Evolutionary conservation across 352 stramenopile species (phyloP).

Genomic region (Aphanomyces invadans): DNA sequence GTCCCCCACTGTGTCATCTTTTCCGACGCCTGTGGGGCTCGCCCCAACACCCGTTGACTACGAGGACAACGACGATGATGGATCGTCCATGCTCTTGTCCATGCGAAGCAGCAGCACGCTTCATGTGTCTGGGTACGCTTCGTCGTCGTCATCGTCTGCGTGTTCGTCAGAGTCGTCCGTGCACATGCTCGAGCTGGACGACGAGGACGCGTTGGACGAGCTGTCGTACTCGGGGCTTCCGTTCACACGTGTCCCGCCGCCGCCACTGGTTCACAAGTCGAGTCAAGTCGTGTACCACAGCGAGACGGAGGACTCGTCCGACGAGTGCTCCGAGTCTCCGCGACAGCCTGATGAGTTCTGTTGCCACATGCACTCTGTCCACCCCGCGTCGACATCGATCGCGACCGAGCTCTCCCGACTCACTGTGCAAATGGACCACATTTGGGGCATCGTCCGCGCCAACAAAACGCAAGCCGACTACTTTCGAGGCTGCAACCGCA

Average conservation of each 20-base stretch:
- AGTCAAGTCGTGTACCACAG: not conserved
- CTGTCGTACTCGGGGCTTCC: not conserved
- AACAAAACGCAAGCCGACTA: conserved; percentile 10
- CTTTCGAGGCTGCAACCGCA: not conserved
- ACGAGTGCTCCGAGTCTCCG: not conserved
- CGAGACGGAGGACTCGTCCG: conserved; percentile 4
- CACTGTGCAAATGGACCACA: conserved; percentile 3
- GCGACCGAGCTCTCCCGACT: not conserved
- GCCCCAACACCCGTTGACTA: not conserved
- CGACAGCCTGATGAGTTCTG: not conserved
- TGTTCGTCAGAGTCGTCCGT: not conserved
- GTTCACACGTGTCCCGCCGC: not conserved
- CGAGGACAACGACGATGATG: not conserved
- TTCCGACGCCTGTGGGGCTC: not conserved
- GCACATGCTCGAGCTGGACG: not conserved
- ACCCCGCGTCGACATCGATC: not conserved
- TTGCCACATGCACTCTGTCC: not conserved
- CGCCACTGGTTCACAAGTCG: not conserved
- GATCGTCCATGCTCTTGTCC: not conserved
- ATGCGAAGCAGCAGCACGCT: not conserved
- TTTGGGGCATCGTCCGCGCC: conserved; percentile 1
- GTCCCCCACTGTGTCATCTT: not conserved
- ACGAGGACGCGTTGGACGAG: not conserved
- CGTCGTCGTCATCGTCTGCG: not conserved
- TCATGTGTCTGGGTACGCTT: not conserved